A percentile compares a stretch with the other conserved stretches of the same genome.
Evolutionary conservation across 352 stramenopile genomes (phyloP).

Genomic region (Globisporangium megalacanthum): DNA sequence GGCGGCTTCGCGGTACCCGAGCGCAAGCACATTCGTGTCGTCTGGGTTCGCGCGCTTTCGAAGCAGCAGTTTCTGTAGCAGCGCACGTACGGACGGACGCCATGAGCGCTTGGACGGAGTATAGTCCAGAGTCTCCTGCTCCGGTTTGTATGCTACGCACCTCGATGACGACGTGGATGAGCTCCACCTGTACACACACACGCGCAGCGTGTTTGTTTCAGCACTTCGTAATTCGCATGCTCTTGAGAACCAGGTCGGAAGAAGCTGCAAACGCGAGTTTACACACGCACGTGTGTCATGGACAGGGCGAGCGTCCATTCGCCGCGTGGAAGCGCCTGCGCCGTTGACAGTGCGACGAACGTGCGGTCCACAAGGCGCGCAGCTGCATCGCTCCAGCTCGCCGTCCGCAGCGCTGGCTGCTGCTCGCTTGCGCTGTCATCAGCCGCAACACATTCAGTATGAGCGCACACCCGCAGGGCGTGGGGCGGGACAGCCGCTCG

Average conservation of each 20-base stretch:
- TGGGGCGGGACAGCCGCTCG: background rate
- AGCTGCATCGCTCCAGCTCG: constrained; percentile 14
- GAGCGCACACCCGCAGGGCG: background rate
- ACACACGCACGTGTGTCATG: constrained; percentile 37
- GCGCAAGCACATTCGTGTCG: constrained; percentile 57
- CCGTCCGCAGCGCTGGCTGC: constrained; percentile 5
- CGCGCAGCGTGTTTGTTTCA: no score
- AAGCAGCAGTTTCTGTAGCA: constrained; percentile 26
- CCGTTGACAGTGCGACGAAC: constrained; percentile 21
- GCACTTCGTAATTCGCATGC: background rate
- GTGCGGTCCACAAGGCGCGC: constrained; percentile 32
- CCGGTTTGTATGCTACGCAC: background rate
- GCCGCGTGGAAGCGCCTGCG: constrained; percentile 18
- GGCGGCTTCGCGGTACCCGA: constrained; percentile 55
- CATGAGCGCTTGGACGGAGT: background rate
- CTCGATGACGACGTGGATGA: constrained; percentile 47
- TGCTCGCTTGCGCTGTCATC: constrained; percentile 16
- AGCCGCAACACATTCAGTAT: background rate
- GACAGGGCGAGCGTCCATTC: constrained; percentile 27
- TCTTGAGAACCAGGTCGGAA: no score
- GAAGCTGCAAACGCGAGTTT: background rate
- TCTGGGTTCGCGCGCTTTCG: constrained; percentile 33
- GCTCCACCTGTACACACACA: constrained; percentile 21
- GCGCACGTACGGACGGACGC: background rate
- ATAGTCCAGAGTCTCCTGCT: background rate